A percentile compares a stretch with the other conserved stretches of the same genome.
Conservation (phyloP, 2,329 filamentous ascomycete genomes). For the Cadophora sp. region DNA sequence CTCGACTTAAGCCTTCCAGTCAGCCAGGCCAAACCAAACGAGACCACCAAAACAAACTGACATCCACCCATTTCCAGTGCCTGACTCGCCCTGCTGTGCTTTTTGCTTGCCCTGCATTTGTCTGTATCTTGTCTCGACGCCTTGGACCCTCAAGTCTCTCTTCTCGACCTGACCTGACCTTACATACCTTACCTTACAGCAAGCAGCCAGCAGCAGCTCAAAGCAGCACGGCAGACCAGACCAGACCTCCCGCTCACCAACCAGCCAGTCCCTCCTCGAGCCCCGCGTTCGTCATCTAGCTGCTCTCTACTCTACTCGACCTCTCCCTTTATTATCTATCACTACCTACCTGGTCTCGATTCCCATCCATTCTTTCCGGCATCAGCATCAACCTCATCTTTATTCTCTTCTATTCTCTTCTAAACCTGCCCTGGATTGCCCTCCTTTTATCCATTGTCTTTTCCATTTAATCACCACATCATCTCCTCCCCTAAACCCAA, state of each 20-base stretch:
- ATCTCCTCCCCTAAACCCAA: not conserved
- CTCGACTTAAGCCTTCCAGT: too few species aligned
- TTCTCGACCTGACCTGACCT: not conserved
- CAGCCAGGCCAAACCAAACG: too few species aligned
- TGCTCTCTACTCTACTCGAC: too few species aligned
- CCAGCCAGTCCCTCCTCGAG: conserved; percentile 6
- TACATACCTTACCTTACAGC: too few species aligned
- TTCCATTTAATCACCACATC: conserved; percentile 6
- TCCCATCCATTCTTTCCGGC: not conserved
- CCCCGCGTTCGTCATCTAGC: conserved; percentile 8
- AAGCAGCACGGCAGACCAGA: not conserved
- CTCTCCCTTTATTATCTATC: too few species aligned
- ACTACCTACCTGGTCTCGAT: not conserved
- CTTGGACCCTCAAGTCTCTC: not conserved
- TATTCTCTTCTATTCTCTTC: not conserved
- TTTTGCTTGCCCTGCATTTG: not conserved
- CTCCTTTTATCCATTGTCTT: not conserved
- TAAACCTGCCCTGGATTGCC: not conserved
- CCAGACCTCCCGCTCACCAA: too few species aligned
- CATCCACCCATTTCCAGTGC: not conserved
- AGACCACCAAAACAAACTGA: not conserved
- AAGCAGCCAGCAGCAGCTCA: not conserved
- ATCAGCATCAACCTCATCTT: not conserved
- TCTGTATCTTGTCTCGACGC: not conserved
- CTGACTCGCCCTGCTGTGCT: conserved; percentile 1